Percentiles rank a stretch among this genome's conserved stretches.
phyloP scores from a whole-genome alignment of 2,329 filamentous ascomycete genomes.

The Trichoderma sp. region DNA sequence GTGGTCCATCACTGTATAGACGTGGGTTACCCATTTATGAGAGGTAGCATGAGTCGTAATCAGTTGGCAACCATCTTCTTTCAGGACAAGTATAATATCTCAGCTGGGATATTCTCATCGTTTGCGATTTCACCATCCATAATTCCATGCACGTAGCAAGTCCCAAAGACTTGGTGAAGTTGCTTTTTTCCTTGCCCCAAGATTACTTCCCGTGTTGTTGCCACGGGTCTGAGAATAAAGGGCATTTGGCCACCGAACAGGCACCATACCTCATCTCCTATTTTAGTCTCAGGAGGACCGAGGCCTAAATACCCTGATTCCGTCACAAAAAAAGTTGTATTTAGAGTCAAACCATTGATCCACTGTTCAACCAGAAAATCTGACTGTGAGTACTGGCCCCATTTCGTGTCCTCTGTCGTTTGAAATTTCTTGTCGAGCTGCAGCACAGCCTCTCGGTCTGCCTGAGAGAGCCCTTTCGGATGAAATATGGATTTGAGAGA shows the following conservation, averaged over 20 bases:
- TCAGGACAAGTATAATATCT: not conserved
- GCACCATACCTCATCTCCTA: not conserved
- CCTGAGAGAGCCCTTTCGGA: not conserved
- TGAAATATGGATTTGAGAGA: not conserved
- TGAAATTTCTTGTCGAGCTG: not conserved
- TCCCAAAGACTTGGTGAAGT: not conserved
- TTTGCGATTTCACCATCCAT: not conserved
- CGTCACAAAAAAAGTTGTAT: not conserved
- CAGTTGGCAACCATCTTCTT: not conserved
- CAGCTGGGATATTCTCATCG: not conserved
- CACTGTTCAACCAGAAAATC: not conserved
- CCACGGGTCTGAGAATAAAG: not conserved
- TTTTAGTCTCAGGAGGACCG: not conserved
- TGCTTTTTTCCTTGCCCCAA: not conserved
- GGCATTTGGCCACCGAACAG: not conserved
- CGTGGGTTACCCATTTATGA: not conserved
- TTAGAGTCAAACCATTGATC: not conserved
- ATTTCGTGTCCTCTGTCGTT: not conserved
- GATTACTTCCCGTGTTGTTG: not conserved
- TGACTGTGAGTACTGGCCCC: not conserved
- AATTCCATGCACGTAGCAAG: not conserved
- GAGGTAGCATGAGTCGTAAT: not conserved
- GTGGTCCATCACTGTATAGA: not conserved
- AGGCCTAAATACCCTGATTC: not conserved
- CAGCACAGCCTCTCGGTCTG: not conserved